Evolutionary conservation across 2,329 filamentous ascomycete species (phyloP).

Genomic region (Stagonosporopsis cucurbitacearum): DNA sequence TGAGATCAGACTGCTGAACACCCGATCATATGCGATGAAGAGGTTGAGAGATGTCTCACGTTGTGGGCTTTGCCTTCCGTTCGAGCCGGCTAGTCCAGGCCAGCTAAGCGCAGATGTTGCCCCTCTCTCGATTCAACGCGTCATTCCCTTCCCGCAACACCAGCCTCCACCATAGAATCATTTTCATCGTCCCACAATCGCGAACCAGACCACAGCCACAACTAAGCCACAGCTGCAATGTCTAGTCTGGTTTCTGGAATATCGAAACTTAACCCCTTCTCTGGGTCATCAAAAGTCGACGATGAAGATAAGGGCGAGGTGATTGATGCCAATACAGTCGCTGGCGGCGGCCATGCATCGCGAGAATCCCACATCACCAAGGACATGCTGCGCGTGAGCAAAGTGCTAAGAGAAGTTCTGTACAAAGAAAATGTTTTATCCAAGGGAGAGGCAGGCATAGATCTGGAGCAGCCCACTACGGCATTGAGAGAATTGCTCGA

Average conservation of each 20-base stretch:
- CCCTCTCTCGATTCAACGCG: slow-evolving; percentile 7
- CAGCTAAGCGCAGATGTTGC: slow-evolving; percentile 9
- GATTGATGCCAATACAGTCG: slow-evolving; percentile 58
- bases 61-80: slow-evolving; percentile 7
- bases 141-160: slow-evolving; percentile 7
- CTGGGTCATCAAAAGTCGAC: slow-evolving; percentile 34
- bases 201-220: slow-evolving; percentile 17
- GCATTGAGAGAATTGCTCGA: slow-evolving; percentile 61
- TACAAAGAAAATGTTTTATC: slow-evolving; percentile 60
- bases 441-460: slow-evolving; percentile 55
- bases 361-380: slow-evolving; percentile 58
- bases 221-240: slow-evolving; percentile 31
- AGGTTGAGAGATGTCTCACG: neutral
- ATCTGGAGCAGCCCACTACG: slow-evolving; percentile 53
- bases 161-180: slow-evolving; percentile 11
- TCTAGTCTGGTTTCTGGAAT: slow-evolving; percentile 45
- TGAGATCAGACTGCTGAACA: neutral
- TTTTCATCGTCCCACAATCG: slow-evolving; percentile 12
- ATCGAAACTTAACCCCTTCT: slow-evolving; percentile 43
- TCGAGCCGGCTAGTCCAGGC: slow-evolving; percentile 9
- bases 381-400: slow-evolving; percentile 65
- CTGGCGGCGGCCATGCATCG: slow-evolving; percentile 65
- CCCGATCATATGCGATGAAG: neutral
- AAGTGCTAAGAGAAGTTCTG: slow-evolving; percentile 63
- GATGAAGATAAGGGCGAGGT: slow-evolving; percentile 64